Percentiles rank a stretch among this genome's conserved stretches.
Conservation (phyloP, 2,329 filamentous ascomycete species). For the Decorospora gaudefroyi region DNA sequence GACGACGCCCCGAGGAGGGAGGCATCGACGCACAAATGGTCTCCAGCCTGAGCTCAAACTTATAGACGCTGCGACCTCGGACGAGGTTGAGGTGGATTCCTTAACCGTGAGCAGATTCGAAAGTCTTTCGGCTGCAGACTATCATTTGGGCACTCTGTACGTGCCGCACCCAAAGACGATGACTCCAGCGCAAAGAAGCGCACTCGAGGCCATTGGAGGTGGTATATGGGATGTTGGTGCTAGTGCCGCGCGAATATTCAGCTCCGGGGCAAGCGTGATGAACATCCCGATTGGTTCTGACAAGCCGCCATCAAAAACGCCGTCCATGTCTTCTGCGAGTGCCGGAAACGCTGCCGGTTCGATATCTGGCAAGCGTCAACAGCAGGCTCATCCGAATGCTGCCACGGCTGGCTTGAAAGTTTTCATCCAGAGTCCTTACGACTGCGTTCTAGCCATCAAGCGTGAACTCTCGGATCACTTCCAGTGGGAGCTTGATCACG, state of each 20-base stretch:
- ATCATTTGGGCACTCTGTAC: constrained; percentile 83
- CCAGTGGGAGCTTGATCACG: constrained; percentile 79
- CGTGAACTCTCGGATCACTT: constrained; percentile 85
- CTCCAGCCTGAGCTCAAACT: constrained; percentile 86
- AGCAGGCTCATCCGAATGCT: constrained; percentile 54
- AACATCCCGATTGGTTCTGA: constrained; percentile 51
- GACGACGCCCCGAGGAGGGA: constrained; percentile 66
- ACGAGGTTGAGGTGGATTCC: constrained; percentile 84
- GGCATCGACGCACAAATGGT: constrained; percentile 74
- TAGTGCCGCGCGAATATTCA: constrained; percentile 85
- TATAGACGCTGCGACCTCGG: constrained; percentile 81
- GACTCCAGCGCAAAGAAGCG: constrained; percentile 68
- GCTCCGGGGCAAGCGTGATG: constrained; percentile 76
- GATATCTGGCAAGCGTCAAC: constrained; percentile 28
- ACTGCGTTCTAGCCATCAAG: constrained; percentile 90
- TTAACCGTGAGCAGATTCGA: constrained; percentile 86
- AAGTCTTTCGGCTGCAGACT: constrained; percentile 83
- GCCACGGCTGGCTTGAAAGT: constrained; percentile 71
- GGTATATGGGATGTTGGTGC: constrained; percentile 91
- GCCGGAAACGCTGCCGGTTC: constrained; percentile 35
- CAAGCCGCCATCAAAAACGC: constrained; percentile 31
- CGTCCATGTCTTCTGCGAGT: constrained; percentile 43
- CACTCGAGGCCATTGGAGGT: constrained; percentile 73
- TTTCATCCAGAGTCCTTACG: constrained; percentile 94
- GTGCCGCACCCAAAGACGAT: constrained; percentile 69